phyloP scores from a whole-genome alignment of 345 rosid species.

The Aquilaria yunnanensis region DNA sequence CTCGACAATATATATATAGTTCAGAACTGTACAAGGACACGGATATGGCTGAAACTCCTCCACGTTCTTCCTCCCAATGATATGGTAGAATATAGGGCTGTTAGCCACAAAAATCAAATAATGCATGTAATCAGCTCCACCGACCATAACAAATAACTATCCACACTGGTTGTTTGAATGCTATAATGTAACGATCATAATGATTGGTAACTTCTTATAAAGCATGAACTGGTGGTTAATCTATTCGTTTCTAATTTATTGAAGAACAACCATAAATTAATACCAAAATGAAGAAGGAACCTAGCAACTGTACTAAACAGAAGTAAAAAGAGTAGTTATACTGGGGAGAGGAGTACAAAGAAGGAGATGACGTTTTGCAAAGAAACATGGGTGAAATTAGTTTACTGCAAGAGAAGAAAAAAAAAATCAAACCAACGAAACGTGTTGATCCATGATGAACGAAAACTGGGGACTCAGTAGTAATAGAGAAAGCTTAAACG shows the following conservation, averaged over 20 bases:
- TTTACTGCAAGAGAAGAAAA: background rate
- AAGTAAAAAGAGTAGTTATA: background rate
- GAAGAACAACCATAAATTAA: background rate
- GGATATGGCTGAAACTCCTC: constrained; percentile 49
- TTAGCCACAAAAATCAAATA: background rate
- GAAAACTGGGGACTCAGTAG: too few relatives aligned
- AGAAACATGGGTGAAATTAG: background rate
- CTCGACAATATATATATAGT: constrained; percentile 8
- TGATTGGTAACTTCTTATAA: too few relatives aligned
- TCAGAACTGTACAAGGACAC: constrained; percentile 31
- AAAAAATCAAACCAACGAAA: too few relatives aligned
- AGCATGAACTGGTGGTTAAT: too few relatives aligned
- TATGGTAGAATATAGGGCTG: constrained; percentile 12
- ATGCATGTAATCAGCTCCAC: background rate
- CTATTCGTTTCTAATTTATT: background rate
- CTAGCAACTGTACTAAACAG: too few relatives aligned
- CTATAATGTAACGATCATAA: too few relatives aligned
- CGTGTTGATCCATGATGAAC: background rate
- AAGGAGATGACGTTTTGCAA: constrained; percentile 13
- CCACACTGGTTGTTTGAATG: too few relatives aligned
- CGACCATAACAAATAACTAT: background rate
- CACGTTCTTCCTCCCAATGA: constrained; percentile 19
- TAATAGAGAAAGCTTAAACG: background rate
- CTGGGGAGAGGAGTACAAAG: constrained; percentile 14
- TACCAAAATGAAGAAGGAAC: too few relatives aligned